Evolutionary conservation across 2,329 filamentous ascomycete species (phyloP), one percentile per base, ranked within the genome.

Genomic region (Sclerotinia nivalis): DNA sequence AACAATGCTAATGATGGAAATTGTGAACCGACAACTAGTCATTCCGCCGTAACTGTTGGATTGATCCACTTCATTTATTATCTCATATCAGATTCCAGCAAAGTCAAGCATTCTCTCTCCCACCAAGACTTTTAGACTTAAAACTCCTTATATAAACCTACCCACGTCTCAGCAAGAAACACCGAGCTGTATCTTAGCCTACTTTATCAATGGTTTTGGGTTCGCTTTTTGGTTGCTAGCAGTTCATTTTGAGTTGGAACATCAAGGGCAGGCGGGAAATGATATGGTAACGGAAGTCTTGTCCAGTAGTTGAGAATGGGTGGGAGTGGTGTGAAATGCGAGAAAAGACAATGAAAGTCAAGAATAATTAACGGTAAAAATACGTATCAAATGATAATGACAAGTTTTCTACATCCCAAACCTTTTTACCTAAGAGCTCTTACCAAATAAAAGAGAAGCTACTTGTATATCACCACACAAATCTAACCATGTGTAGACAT

Each of bases 321-420:
- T 4, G 1, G 13, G 13, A 4, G 15, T 1, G 13, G 37, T 1
- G 4, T 6, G 22, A 43, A 12, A 18, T 15, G 8, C 1, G 7
- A 9, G 37, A 6, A 18, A 8, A 4, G 34, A 0, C 15, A 43
- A 18, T 9, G n/a, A 59, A 25, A 43, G 4, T 43, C 13, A 40
- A 43, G 2, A 18, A 3, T 13, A 1, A 20, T 4, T 25, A 8
- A 2, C 13, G 18, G 7, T 6, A 40, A 20, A 59, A 25, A 18
- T 18, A 18, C 3, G 3, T 7, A 22, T 49, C 47, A 1, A n/a
- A 2, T 40, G 34, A 28, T 18, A 43, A 9, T 15, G 8, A 25
- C n/a, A 3, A 40, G 1, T 7, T 5, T 1, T 22, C n/a, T 43
- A 18, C 40, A 43, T 5, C 40, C 15, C 15, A 43, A 5, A 0